Percentiles rank a stretch among this genome's conserved stretches.
Conservation (phyloP, 1,284 basidiomycete genomes). For the Rugosomyces carneus region DNA sequence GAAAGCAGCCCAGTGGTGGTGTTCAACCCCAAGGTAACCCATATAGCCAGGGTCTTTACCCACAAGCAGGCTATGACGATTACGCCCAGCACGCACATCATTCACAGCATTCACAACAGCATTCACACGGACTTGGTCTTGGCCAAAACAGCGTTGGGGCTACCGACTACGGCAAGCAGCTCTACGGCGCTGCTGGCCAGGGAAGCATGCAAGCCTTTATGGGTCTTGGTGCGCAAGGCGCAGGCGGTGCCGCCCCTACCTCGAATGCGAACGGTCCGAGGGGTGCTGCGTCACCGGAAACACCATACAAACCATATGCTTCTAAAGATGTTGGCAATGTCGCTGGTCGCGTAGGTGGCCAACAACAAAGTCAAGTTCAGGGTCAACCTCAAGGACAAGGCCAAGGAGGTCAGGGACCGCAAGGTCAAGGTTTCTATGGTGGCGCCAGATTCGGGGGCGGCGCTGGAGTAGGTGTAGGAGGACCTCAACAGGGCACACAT, state of each 20-base stretch:
- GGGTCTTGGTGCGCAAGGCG: constrained; percentile 49
- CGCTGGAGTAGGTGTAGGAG: constrained; percentile 28
- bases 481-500: constrained; percentile 39
- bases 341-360: constrained; percentile 36
- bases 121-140: constrained; percentile 32
- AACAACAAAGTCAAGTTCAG: constrained; percentile 32
- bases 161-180: constrained; percentile 58
- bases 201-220: constrained; percentile 63
- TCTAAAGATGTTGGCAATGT: constrained; percentile 56
- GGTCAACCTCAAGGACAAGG: constrained; percentile 35
- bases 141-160: constrained; percentile 44
- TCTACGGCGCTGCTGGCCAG: constrained; percentile 50
- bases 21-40: constrained; percentile 54
- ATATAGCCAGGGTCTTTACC: constrained; percentile 57
- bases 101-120: constrained; percentile 42
- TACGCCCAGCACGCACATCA: constrained; percentile 54
- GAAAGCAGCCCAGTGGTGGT: constrained; percentile 49
- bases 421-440: constrained; percentile 57
- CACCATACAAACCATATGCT: constrained; percentile 68
- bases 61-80: constrained; percentile 64
- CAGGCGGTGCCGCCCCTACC: constrained; percentile 37
- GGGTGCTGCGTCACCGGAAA: constrained; percentile 56
- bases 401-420: constrained; percentile 39
- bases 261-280: constrained; percentile 31
- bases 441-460: constrained; percentile 51